Evolutionary conservation across 768 basidiomycete genomes (phyloP).

Genomic region (Suillus brevipes): DNA sequence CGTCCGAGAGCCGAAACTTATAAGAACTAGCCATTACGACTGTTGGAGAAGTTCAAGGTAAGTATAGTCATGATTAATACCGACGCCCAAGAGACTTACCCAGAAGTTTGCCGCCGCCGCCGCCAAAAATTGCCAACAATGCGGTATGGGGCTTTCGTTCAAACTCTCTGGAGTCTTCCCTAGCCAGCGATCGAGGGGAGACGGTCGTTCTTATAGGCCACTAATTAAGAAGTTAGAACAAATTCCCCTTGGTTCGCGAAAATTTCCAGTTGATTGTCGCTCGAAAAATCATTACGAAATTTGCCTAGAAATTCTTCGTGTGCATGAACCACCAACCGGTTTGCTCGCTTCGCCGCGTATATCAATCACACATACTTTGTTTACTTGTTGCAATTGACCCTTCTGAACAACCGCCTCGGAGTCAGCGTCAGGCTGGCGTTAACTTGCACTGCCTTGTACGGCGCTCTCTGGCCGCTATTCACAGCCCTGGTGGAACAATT

Average conservation of each 20-base stretch:
- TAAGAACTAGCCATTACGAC: neutral
- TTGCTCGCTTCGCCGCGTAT: neutral
- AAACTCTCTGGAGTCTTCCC: neutral
- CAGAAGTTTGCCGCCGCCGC: neutral
- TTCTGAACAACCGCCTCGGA: neutral
- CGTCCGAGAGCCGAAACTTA: neutral
- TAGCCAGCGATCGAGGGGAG: neutral
- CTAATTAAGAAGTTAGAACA: neutral
- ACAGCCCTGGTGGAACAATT: neutral
- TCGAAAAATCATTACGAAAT: neutral
- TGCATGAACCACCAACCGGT: neutral
- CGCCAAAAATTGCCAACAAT: neutral
- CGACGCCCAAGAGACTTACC: neutral
- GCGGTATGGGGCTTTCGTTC: neutral
- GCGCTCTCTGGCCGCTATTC: neutral
- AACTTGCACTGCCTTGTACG: too few species aligned
- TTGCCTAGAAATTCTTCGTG: neutral
- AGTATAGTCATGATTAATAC: neutral
- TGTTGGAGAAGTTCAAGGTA: neutral
- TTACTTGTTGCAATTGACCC: neutral
- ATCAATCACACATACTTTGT: neutral
- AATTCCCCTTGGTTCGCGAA: neutral
- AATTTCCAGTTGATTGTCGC: neutral
- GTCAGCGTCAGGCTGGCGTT: neutral
- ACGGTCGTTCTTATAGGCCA: neutral